Evolutionary conservation across 2,329 filamentous ascomycete species (phyloP).

Genomic region (Arthrocladium fulminans): DNA sequence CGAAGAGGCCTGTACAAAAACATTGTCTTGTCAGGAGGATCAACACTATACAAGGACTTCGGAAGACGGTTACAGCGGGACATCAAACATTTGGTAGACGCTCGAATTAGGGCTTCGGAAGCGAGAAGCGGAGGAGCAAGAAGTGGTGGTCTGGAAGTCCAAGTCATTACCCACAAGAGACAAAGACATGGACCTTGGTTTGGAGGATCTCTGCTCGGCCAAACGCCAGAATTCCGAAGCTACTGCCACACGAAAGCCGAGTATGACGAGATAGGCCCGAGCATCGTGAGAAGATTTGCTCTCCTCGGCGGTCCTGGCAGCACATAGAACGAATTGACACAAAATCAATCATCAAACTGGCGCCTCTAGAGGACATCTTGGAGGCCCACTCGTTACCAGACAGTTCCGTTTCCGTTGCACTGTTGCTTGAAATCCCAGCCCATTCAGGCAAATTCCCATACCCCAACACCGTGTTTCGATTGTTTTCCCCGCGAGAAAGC

Average conservation of each 20-base stretch:
- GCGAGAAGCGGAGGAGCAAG: constrained; percentile 81
- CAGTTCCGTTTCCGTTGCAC: too few relatives aligned
- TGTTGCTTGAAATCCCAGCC: too few relatives aligned
- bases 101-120: constrained; percentile 85
- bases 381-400: neutral
- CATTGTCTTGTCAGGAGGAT: constrained; percentile 94
- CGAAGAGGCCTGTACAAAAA: constrained; percentile 98
- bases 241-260: constrained; percentile 91
- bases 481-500: too few relatives aligned
- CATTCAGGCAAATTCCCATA: too few relatives aligned
- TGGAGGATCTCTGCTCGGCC: constrained; percentile 87
- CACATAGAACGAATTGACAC: constrained; percentile 26
- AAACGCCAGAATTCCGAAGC: constrained; percentile 95
- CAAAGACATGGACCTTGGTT: constrained; percentile 98
- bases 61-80: constrained; percentile 91
- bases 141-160: constrained; percentile 89
- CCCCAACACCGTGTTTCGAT: too few relatives aligned
- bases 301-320: constrained; percentile 80
- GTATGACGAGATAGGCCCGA: constrained; percentile 93
- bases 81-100: constrained; percentile 92
- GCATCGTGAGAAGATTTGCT: constrained; percentile 90
- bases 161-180: constrained; percentile 94
- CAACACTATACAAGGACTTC: constrained; percentile 97
- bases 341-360: neutral
- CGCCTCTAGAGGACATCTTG: neutral